Base-by-base conservation (phyloP, 1,284 basidiomycete species). In the Tremellales sp. region DNA sequence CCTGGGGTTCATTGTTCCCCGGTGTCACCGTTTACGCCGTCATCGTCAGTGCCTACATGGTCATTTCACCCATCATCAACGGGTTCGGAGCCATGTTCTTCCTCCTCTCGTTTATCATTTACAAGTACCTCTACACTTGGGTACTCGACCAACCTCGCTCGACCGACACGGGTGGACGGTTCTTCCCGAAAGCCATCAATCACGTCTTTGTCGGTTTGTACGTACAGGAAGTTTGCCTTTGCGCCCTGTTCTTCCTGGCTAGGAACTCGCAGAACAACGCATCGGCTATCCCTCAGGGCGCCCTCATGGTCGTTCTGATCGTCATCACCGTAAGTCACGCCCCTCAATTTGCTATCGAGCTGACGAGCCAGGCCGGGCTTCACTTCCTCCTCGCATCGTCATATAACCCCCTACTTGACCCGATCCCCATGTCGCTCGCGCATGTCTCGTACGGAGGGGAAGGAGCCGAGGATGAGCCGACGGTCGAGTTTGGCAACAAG, bases 201-300 rank as follows among this genome's bases (percentile, higher is more conserved):
- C 93, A 97, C 65, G 70, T 94, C 37, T 97, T 97, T 62, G 88
- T 91, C n/a, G 94, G 91, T 3, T 59, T 93, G 63, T 97, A 96
- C 69, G 80, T 97, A 47, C 84, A 87, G 67, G 72, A 80, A 74
- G 67, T 94, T 45, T 92, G 88, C 68, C 76, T 96, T 17, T 80
- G 81, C 25, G 87, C 87, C 2, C 75, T 96, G 58, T 96, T 96
- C 80, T 94, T 96, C 84, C 78, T 96, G 3, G 82, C 84, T 0
- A 77, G 76, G 43, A 73, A 89, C 56, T 60, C 74, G 15, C 73
- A 81, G 21, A 49, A 70, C 0, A 75, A 82, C 0, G 72, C 82
- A 0, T 80, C 79, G 17, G 82, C 87, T 0, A 54, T 88, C 0
- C 79, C 85, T 0, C 81, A 93, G 70, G 89, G 84, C 19, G 84